Base-by-base conservation (phyloP, 306 rosid species). In the Ziziphus jujuba region DNA sequence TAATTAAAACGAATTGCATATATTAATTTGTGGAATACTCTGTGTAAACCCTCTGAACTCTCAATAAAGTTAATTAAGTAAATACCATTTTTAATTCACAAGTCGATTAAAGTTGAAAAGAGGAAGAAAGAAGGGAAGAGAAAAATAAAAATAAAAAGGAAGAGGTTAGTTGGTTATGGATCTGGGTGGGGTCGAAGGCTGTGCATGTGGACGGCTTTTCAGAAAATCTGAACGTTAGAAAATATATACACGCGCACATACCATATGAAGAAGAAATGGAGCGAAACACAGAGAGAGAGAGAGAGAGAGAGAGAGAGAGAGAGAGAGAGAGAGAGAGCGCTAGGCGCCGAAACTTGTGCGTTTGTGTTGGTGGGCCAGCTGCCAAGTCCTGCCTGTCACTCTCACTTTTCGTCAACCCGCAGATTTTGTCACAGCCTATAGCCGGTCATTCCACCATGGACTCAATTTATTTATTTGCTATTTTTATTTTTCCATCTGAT, bases 331-430 rank as follows among this genome's bases (percentile, higher is more conserved):
- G 31, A 2, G 59, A 1, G 76, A 54, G 80, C 24, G 35, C 45
- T 17, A 45, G 49, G 35, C 84, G 85, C 83, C 83, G 79, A 79
- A 71, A 81, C 70, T 72, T 56, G 75, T 61, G 82, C 86, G 12
- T 6, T 66, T 61, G 2, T 35, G 54, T 58, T 63, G 47, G 43
- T 55, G 71, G 50, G 72, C 65, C 48, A 35, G 9, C 56, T 7
- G 67, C n/a, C 5, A n/a, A 19, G 65, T 23, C 62, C 23, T 71
- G 2, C 16, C 64, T 44, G 12, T 56, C 34, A 8, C 67, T 52
- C 36, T 48, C 47, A 2, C 17, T 0, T n/a, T n/a, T 20, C 44
- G 20, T 31, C 34, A 1, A 23, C 53, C n/a, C 38, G 0, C 21
- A 28, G 9, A 6, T 36, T 36, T 36, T 36, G 9, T 23, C 13